Evolutionary conservation across 1,284 basidiomycete genomes (phyloP).

Genomic region (Boletellus deceptivus): DNA sequence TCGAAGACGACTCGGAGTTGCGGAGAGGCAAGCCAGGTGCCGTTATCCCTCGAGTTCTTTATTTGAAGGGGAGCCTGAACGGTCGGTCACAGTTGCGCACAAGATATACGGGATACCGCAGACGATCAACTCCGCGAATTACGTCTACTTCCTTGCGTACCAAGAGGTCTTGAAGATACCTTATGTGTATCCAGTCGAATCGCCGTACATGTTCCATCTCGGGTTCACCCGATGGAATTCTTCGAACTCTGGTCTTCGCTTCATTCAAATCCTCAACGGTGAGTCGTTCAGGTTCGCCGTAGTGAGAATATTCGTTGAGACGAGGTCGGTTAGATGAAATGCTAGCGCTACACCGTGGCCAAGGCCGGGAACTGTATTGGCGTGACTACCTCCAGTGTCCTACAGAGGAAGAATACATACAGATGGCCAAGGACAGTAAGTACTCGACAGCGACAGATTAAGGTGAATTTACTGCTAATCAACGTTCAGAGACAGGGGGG

Average conservation of each 20-base stretch:
- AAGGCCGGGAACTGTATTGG: constrained; percentile 81
- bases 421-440: constrained; percentile 83
- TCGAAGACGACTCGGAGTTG: constrained; percentile 78
- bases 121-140: constrained; percentile 84
- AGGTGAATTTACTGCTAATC: background rate
- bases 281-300: background rate
- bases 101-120: constrained; percentile 81
- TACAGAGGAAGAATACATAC: constrained; percentile 78
- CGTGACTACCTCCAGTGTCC: constrained; percentile 77
- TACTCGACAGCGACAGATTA: constrained; percentile 8
- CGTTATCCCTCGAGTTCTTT: background rate
- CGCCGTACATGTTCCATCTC: constrained; percentile 40
- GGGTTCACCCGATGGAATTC: constrained; percentile 3
- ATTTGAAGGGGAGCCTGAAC: background rate
- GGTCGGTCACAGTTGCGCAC: constrained; percentile 57
- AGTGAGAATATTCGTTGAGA: background rate
- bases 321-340: constrained; percentile 57
- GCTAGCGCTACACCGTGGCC: constrained; percentile 75
- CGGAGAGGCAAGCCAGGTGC: constrained; percentile 72
- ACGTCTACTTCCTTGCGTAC: constrained; percentile 90
- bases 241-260: constrained; percentile 29
- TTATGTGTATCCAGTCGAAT: constrained; percentile 3
- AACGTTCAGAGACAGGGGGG: constrained; percentile 83
- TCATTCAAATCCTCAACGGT: constrained; percentile 74
- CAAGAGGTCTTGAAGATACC: constrained; percentile 58